phyloP scores from a whole-genome alignment of 108 stramenopile genomes.

The Stephanodiscus minutulus region DNA sequence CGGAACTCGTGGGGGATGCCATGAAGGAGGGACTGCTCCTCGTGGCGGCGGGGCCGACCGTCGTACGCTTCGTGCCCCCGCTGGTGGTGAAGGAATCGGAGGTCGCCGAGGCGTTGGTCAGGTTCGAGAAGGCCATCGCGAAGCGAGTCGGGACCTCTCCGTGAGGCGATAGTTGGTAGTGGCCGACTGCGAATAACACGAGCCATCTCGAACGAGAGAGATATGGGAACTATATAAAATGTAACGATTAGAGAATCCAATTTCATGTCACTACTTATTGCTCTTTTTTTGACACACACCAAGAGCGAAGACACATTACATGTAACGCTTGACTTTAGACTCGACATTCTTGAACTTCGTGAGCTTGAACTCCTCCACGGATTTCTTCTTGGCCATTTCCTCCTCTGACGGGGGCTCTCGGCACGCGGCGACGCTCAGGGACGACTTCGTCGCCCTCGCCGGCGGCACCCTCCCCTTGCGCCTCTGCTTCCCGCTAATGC shows the following conservation, averaged over 20 bases:
- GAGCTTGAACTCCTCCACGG: conserved; percentile 54
- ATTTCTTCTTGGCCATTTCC: conserved; percentile 7
- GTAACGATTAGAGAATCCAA: conserved; percentile 10
- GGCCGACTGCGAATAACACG: background rate
- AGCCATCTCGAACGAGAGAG: background rate
- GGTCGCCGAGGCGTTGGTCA: conserved; percentile 71
- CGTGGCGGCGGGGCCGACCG: conserved; percentile 91
- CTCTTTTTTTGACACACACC: no score
- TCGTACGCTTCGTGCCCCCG: conserved; percentile 96
- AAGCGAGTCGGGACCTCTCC: conserved; percentile 23
- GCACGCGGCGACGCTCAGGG: conserved; percentile 23
- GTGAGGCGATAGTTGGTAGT: background rate
- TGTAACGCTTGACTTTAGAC: conserved; percentile 36
- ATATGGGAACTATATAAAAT: background rate
- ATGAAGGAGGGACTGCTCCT: conserved; percentile 89
- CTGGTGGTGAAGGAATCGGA: conserved; percentile 85
- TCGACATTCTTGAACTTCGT: conserved; percentile 49
- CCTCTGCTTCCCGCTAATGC: conserved; percentile 25
- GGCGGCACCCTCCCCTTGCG: conserved; percentile 53
- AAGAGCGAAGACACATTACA: conserved; percentile 5
- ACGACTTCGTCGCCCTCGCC: conserved; percentile 49
- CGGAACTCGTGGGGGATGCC: conserved; percentile 86
- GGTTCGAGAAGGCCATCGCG: conserved; percentile 79
- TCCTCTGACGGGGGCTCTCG: conserved; percentile 16
- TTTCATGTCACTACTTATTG: no score